These are phyloP conservation scores for Epithemia pelagica DNA, from an alignment of 108 stramenopile species.

Conservation along the genomic window DNA sequence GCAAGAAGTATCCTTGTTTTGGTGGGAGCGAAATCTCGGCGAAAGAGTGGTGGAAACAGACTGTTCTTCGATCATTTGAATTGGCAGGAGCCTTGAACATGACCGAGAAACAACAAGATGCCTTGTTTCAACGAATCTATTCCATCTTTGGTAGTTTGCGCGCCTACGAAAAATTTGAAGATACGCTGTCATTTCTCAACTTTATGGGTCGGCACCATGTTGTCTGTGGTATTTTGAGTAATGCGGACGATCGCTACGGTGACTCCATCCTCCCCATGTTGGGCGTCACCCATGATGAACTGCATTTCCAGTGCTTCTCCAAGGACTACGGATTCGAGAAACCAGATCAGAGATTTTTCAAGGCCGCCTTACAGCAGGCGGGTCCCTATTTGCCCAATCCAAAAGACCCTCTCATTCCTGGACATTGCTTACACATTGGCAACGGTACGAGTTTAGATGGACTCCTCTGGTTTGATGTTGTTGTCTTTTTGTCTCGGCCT, in stretches of 20 bases:
- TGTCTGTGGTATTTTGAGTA: constrained; percentile 58
- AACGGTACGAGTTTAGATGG: background rate
- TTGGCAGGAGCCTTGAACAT: constrained; percentile 26
- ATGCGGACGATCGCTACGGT: constrained; percentile 74
- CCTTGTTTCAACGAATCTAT: constrained; percentile 65
- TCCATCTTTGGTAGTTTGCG: constrained; percentile 48
- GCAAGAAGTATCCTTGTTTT: constrained; percentile 47
- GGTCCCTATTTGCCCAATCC: constrained; percentile 26
- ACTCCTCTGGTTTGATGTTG: background rate
- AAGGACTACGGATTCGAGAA: constrained; percentile 63
- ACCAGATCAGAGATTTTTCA: constrained; percentile 40
- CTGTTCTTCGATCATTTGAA: constrained; percentile 18
- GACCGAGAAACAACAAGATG: constrained; percentile 37
- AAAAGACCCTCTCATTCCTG: constrained; percentile 5
- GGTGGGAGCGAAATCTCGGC: constrained; percentile 47
- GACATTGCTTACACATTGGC: constrained; percentile 13
- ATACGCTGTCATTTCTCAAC: constrained; percentile 51
- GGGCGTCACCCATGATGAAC: constrained; percentile 46
- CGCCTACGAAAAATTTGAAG: constrained; percentile 51
- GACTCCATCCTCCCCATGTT: constrained; percentile 69
- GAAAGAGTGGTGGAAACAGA: constrained; percentile 52
- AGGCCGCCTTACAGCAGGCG: constrained; percentile 42
- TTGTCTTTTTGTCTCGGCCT: background rate
- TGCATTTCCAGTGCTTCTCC: constrained; percentile 55
- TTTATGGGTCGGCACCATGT: constrained; percentile 48